Conservation (phyloP, 805 yeast species). For the Pichia heedii region DNA sequence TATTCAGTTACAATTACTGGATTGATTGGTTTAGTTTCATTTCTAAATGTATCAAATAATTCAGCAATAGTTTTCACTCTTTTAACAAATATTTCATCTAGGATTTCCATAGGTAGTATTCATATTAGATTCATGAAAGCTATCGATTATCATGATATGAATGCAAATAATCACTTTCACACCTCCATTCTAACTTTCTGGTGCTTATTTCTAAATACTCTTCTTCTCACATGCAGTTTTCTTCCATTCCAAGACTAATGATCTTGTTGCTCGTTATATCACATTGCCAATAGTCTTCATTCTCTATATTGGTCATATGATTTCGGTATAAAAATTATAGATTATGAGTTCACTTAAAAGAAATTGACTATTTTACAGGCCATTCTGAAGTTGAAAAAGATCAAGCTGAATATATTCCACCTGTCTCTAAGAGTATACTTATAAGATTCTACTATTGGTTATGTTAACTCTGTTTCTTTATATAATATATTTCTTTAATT, state of each 20-base stretch:
- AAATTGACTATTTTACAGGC: slow-evolving; percentile 54
- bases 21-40: slow-evolving; percentile 38
- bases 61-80: slow-evolving; percentile 50
- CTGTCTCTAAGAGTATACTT: slow-evolving; percentile 31
- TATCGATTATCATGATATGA: slow-evolving; percentile 40
- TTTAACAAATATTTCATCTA: slow-evolving; percentile 57
- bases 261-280: slow-evolving; percentile 65
- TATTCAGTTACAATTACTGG: slow-evolving; percentile 35
- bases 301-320: slow-evolving; percentile 51
- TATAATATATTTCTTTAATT: too few relatives aligned
- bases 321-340: slow-evolving; percentile 36
- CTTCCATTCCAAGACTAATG: slow-evolving; percentile 43
- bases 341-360: slow-evolving; percentile 43
- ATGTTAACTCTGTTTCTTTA: slow-evolving; percentile 1
- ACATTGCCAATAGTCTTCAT: slow-evolving; percentile 49
- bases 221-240: slow-evolving; percentile 46
- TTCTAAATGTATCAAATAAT: slow-evolving; percentile 44
- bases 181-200: slow-evolving; percentile 47
- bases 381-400: slow-evolving; percentile 52
- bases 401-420: slow-evolving; percentile 30
- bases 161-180: slow-evolving; percentile 51
- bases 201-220: slow-evolving; percentile 44
- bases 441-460: slow-evolving; percentile 42
- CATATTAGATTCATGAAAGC: slow-evolving; percentile 62
- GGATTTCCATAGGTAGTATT: slow-evolving; percentile 47